A percentile compares a stretch with the other conserved stretches of the same genome.
phyloP scores from a whole-genome alignment of 371 early-diverging fungal species.

The Gilbertella persicaria region DNA sequence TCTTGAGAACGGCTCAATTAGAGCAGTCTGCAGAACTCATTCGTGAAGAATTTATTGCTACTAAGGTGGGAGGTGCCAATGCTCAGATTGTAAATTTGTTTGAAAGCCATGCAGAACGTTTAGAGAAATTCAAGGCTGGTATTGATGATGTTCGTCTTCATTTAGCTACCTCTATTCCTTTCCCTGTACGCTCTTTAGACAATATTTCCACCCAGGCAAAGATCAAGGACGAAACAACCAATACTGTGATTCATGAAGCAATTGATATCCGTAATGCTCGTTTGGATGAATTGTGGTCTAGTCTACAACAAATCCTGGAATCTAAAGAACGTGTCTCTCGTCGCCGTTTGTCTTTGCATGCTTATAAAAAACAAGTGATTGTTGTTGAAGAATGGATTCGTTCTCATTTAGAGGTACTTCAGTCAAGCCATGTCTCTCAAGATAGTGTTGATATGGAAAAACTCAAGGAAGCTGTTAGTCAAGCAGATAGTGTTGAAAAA shows the following conservation, averaged over 20 bases:
- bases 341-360: conserved; percentile 29
- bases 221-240: conserved; percentile 39
- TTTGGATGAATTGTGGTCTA: conserved; percentile 29
- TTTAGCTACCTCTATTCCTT: conserved; percentile 30
- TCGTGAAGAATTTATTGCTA: conserved; percentile 43
- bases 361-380: conserved; percentile 33
- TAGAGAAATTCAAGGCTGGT: conserved; percentile 32
- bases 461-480: conserved; percentile 29
- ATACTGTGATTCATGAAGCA: conserved; percentile 38
- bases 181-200: conserved; percentile 29
- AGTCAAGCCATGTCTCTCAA: conserved; percentile 11
- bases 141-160: conserved; percentile 34
- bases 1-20: conserved; percentile 33
- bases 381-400: conserved; percentile 37
- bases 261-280: conserved; percentile 28
- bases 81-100: conserved; percentile 6
- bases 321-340: conserved; percentile 44
- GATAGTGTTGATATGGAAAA: conserved; percentile 9
- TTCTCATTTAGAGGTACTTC: conserved; percentile 18
- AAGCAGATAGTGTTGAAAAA: conserved; percentile 31
- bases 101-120: conserved; percentile 24
- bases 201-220: conserved; percentile 22
- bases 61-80: conserved; percentile 10
- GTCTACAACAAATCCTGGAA: conserved; percentile 35
- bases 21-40: conserved; percentile 47